Conservation (phyloP, 306 rosid genomes). For the Cucurbita moschata region DNA sequence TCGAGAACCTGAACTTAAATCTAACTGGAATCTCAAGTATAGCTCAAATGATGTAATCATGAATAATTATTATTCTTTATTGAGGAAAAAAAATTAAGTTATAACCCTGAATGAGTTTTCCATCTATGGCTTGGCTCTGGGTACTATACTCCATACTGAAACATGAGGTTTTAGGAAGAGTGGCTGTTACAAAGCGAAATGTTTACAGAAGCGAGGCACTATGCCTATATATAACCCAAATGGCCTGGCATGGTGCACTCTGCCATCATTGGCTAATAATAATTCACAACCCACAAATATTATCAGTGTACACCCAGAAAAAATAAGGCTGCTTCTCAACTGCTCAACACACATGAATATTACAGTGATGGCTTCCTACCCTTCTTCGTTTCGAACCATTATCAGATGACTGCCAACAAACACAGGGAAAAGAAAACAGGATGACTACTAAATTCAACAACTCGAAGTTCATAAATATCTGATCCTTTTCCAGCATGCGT, state of each 20-base stretch:
- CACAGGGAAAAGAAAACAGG: not conserved
- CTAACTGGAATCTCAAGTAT: not conserved
- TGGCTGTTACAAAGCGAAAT: not conserved
- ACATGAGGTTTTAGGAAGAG: not conserved
- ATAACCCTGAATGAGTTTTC: not conserved
- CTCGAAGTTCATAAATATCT: not conserved
- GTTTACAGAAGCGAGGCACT: not conserved
- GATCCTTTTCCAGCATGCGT: not conserved
- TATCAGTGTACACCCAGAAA: not conserved
- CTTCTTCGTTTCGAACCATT: conserved; percentile 42
- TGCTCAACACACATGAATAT: conserved; percentile 41
- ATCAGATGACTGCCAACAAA: conserved; percentile 35
- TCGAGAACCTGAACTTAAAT: not conserved
- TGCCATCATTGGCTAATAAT: not conserved
- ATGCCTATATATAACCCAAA: not conserved
- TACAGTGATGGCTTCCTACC: conserved; percentile 43
- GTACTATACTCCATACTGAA: not conserved
- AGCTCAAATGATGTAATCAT: not conserved
- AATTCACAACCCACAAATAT: not conserved
- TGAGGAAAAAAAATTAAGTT: not conserved
- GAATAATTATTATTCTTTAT: conserved; percentile 2
- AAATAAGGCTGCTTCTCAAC: not conserved
- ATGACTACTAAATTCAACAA: not conserved
- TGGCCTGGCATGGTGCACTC: not conserved
- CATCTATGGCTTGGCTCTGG: not conserved